Base-by-base conservation (phyloP, 352 stramenopile species). In the Pythium insidiosum region DNA sequence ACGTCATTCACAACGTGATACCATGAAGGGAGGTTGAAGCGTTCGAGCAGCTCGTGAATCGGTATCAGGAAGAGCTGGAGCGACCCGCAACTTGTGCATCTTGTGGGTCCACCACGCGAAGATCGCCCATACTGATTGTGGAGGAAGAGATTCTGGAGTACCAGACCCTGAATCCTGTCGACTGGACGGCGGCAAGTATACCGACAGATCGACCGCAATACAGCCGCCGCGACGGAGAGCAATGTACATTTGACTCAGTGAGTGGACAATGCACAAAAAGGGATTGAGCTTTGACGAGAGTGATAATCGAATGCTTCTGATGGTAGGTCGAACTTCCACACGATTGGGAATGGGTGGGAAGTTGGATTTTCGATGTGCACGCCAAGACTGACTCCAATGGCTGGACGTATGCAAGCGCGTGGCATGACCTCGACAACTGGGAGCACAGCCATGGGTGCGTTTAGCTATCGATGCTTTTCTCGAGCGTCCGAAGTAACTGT, bases 341-440 rank as follows among this genome's bases (percentile, higher is more conserved):
- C n/a, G 68, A 80, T 37, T 88, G 74, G 74, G 51, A 72, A 48
- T 88, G 74, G 74, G 60, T 81, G 19, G 70, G 57, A 10, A 56
- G 69, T 35, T 88, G 74, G 72, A 24, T 31, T 1, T 55, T 58
- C 13, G 63, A 78, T 41, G 44, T 88, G 6, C 45, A 65, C 31
- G 50, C 48, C 13, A 54, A 63, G 19, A 88, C 67, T 22, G 74
- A 88, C 35, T 43, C 58, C 35, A 56, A 61, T 43, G 74, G 74
- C 15, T 88, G 74, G 74, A 52, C 42, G 7, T 88, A 88, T 35
- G 74, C 61, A 7, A 19, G 54, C 3, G 69, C 59, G 0, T 63
- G 54, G 44, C 40, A 59, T n/a, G 48, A 74, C 22, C 30, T 57
- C 10, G 54, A 52, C 13, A 18, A 4, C 5, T 25, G 20, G 12